Conservation (phyloP, 768 basidiomycete genomes). For the Mycena belliarum region DNA sequence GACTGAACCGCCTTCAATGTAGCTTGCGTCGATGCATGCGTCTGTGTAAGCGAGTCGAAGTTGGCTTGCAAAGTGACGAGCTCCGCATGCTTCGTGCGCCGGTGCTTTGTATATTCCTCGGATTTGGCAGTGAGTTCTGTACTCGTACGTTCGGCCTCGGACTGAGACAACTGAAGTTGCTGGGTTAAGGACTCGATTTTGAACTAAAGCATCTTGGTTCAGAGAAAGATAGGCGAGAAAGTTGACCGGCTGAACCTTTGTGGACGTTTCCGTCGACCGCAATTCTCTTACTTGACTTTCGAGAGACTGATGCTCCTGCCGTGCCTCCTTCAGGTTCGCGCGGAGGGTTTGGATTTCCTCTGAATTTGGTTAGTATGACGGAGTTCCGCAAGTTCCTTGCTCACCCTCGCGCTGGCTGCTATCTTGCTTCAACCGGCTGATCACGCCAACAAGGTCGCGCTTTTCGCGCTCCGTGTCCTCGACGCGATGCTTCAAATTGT, state of each 20-base stretch:
- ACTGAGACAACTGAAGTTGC: slow-evolving; percentile 75
- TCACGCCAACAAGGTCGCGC: slow-evolving; percentile 80
- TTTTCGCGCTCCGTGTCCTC: slow-evolving; percentile 89
- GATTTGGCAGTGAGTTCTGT: slow-evolving; percentile 70
- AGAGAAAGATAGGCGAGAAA: background rate
- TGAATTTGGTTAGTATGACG: slow-evolving; percentile 30
- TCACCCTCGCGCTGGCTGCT: slow-evolving; percentile 72
- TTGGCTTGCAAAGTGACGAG: slow-evolving; percentile 73
- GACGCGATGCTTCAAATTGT: slow-evolving; percentile 56
- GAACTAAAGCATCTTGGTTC: slow-evolving; percentile 51
- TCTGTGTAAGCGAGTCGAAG: slow-evolving; percentile 71
- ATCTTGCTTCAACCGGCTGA: slow-evolving; percentile 82
- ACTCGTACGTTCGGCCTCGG: slow-evolving; percentile 72
- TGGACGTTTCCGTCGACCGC: slow-evolving; percentile 73
- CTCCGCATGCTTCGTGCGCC: slow-evolving; percentile 80
- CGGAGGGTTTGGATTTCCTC: slow-evolving; percentile 76
- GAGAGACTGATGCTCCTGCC: slow-evolving; percentile 68
- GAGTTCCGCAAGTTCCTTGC: slow-evolving; percentile 23
- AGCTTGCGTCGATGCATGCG: slow-evolving; percentile 63
- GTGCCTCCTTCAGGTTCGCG: slow-evolving; percentile 68
- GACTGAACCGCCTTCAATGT: slow-evolving; percentile 75
- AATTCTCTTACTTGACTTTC: slow-evolving; percentile 74
- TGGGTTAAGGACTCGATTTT: slow-evolving; percentile 82
- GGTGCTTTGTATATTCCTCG: slow-evolving; percentile 82
- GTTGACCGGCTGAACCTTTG: slow-evolving; percentile 50